Percentiles rank a stretch among this genome's conserved stretches.
Conservation (phyloP, 2,329 filamentous ascomycete species). For the Colletotrichum eleusines region DNA sequence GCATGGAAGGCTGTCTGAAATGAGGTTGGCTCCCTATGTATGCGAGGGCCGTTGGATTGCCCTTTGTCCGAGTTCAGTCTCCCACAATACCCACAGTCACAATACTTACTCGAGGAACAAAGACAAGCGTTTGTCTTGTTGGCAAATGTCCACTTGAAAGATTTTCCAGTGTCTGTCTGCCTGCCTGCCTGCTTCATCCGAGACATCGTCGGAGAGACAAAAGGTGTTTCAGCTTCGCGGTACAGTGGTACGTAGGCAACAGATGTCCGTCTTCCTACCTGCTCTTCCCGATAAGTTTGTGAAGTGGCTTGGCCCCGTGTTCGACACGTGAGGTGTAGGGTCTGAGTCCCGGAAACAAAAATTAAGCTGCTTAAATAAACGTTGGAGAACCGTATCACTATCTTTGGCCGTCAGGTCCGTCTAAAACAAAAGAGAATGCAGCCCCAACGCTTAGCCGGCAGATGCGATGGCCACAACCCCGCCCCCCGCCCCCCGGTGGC, state of each 20-base stretch:
- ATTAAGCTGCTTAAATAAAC: constrained; percentile 3
- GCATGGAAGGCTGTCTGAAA: not conserved
- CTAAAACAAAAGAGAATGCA: constrained; percentile 16
- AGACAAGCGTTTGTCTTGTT: not conserved
- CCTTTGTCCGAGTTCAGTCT: not conserved
- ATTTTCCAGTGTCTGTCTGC: no score
- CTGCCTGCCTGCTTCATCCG: not conserved
- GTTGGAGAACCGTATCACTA: constrained; percentile 17
- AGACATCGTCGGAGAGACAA: not conserved
- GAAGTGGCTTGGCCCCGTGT: not conserved
- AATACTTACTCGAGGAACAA: not conserved
- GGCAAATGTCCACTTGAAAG: not conserved
- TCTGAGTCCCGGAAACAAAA: not conserved
- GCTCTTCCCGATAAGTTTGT: not conserved
- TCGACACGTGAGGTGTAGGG: not conserved
- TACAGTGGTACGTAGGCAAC: not conserved
- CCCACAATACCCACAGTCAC: not conserved
- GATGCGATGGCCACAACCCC: constrained; percentile 10
- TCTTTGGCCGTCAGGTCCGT: not conserved
- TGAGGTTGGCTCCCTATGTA: not conserved
- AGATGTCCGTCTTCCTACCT: not conserved
- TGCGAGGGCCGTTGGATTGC: not conserved
- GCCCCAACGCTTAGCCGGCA: constrained; percentile 4
- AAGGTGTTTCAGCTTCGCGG: not conserved
- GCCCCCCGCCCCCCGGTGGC: not conserved